Evolutionary conservation across 2,329 filamentous ascomycete genomes (phyloP).

Genomic region (Clonostachys solani): DNA sequence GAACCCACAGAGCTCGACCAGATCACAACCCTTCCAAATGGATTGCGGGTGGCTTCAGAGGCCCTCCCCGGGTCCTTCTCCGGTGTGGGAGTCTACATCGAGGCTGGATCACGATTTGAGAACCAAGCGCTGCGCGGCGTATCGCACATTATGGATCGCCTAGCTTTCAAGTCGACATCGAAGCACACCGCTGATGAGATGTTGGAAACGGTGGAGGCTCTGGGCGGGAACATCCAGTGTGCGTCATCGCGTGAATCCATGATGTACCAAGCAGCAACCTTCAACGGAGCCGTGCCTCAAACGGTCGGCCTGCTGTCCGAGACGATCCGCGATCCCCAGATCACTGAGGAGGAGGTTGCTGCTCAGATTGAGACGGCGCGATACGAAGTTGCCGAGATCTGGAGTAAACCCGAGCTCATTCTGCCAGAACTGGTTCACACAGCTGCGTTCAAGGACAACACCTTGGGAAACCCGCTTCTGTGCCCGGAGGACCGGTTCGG

Average conservation of each 20-base stretch:
- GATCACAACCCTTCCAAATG: constrained; percentile 87
- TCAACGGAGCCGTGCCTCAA: constrained; percentile 84
- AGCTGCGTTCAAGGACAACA: constrained; percentile 94
- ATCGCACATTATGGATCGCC: constrained; percentile 91
- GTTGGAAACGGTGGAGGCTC: constrained; percentile 78
- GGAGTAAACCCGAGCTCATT: constrained; percentile 95
- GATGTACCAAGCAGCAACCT: constrained; percentile 98
- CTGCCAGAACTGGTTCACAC: constrained; percentile 93
- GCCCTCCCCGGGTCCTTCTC: constrained; percentile 92
- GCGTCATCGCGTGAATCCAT: constrained; percentile 91
- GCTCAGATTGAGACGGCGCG: constrained; percentile 87
- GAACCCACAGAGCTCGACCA: constrained; percentile 84
- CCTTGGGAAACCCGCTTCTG: constrained; percentile 85
- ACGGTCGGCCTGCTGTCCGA: constrained; percentile 85
- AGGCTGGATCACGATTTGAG: constrained; percentile 93
- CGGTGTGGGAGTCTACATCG: constrained; percentile 91
- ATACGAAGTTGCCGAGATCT: constrained; percentile 96
- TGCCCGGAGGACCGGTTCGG: constrained; percentile 81
- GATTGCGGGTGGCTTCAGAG: constrained; percentile 90
- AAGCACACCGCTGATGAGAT: constrained; percentile 74
- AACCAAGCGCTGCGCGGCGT: constrained; percentile 79
- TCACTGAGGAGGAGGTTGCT: constrained; percentile 82
- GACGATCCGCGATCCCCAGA: constrained; percentile 80
- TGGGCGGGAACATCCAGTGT: constrained; percentile 96
- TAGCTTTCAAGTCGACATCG: constrained; percentile 89